A percentile compares a stretch with the other conserved stretches of the same genome.
phyloP scores from a whole-genome alignment of 2,329 filamentous ascomycete species.

The Fusarium beomiforme region DNA sequence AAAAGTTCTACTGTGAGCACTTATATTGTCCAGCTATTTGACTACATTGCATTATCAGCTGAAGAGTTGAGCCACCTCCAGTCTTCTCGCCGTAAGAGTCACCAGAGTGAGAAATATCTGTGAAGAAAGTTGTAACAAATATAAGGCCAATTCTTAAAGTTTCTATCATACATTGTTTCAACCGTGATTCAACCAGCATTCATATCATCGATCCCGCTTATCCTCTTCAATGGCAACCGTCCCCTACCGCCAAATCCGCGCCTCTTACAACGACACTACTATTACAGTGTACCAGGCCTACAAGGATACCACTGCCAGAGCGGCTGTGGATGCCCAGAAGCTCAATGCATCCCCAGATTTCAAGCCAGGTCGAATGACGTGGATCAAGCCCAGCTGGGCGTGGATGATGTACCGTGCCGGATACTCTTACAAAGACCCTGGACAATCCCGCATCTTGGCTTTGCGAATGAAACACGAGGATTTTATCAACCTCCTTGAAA shows the following conservation, averaged over 20 bases:
- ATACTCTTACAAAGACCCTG: constrained; percentile 65
- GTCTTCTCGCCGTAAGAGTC: constrained; percentile 30
- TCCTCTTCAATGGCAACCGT: constrained; percentile 29
- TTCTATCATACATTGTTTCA: background rate
- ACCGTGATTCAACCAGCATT: background rate
- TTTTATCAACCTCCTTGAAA: constrained; percentile 59
- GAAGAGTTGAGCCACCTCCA: constrained; percentile 13
- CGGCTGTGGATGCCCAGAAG: constrained; percentile 61
- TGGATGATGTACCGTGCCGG: constrained; percentile 74
- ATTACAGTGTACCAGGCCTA: constrained; percentile 74
- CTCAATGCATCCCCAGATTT: constrained; percentile 65
- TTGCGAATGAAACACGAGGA: constrained; percentile 62
- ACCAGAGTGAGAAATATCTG: background rate
- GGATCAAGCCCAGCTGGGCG: constrained; percentile 71
- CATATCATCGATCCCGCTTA: background rate
- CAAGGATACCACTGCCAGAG: constrained; percentile 59
- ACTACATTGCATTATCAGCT: background rate
- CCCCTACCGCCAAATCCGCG: constrained; percentile 63
- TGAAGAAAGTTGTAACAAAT: background rate
- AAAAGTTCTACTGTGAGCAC: accelerated
- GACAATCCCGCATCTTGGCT: constrained; percentile 66
- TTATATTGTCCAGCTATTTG: accelerated
- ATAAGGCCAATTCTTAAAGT: background rate
- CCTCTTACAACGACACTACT: constrained; percentile 57
- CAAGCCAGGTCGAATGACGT: constrained; percentile 67